phyloP scores from a whole-genome alignment of 768 basidiomycete genomes.

The Coprinellus micaceus region DNA sequence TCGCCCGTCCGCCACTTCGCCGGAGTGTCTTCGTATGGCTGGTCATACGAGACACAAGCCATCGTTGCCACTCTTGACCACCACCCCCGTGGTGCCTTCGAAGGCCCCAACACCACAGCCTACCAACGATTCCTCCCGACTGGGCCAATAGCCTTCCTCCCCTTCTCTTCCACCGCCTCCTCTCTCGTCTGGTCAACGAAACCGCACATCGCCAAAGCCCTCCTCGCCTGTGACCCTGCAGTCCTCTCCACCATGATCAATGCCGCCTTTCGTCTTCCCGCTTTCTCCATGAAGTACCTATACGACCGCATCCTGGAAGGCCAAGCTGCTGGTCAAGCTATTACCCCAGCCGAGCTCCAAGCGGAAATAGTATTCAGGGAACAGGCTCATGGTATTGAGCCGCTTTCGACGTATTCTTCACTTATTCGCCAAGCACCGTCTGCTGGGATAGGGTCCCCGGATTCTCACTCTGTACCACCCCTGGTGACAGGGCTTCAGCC shows the following conservation, averaged over 20 bases:
- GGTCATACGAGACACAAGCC: conserved; percentile 86
- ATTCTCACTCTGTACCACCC: conserved; percentile 68
- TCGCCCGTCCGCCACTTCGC: conserved; percentile 90
- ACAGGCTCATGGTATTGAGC: conserved; percentile 60
- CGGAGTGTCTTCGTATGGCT: conserved; percentile 82
- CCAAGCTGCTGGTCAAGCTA: conserved; percentile 37
- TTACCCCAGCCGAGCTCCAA: conserved; percentile 47
- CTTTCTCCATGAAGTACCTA: conserved; percentile 66
- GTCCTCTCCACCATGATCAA: conserved; percentile 79
- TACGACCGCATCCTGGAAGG: conserved; percentile 57
- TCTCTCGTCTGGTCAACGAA: conserved; percentile 95
- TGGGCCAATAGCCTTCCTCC: conserved; percentile 94
- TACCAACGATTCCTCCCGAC: conserved; percentile 95
- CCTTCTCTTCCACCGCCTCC: conserved; percentile 70
- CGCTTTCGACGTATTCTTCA: conserved; percentile 61
- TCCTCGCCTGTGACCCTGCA: conserved; percentile 60
- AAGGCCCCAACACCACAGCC: conserved; percentile 70
- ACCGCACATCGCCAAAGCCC: conserved; percentile 67
- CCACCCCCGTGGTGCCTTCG: conserved; percentile 56
- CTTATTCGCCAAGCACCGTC: conserved; percentile 22
- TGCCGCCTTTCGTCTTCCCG: conserved; percentile 83
- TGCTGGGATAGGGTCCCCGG: conserved; percentile 58
- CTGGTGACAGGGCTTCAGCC: conserved; percentile 66
- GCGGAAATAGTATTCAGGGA: conserved; percentile 75
- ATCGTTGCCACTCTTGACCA: conserved; percentile 88